Conservation (phyloP, 306 rosid genomes). For the Rosa persica region DNA sequence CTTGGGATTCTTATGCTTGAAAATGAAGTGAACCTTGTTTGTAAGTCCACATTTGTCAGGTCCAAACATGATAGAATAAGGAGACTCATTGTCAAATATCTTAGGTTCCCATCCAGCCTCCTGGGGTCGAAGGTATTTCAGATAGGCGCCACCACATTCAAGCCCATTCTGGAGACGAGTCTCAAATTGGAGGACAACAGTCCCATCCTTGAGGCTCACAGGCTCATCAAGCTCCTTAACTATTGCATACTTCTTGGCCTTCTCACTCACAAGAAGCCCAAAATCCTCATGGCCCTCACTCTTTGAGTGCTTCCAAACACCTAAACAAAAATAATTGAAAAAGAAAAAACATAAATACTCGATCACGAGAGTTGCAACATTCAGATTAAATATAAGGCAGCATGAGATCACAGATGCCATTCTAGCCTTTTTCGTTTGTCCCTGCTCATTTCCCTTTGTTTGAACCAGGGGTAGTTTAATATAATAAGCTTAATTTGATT, state of each 20-base stretch:
- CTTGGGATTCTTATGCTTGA: slow-evolving; percentile 93
- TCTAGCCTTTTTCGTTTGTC: too few species aligned
- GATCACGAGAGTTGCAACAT: too few species aligned
- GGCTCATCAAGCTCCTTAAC: slow-evolving; percentile 69
- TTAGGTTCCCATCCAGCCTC: slow-evolving; percentile 83
- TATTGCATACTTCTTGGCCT: slow-evolving; percentile 86
- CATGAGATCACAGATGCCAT: too few species aligned
- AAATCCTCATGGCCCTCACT: slow-evolving; percentile 93
- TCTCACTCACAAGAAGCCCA: slow-evolving; percentile 90
- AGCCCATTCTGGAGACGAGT: slow-evolving; percentile 88
- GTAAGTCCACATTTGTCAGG: slow-evolving; percentile 97
- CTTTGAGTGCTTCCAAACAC: slow-evolving; percentile 86
- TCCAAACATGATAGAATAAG: slow-evolving; percentile 91
- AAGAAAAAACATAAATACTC: not conserved
- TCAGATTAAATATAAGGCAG: not conserved
- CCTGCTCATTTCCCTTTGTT: too few species aligned
- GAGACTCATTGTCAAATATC: slow-evolving; percentile 76
- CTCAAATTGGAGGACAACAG: slow-evolving; percentile 87
- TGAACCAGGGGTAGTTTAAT: too few species aligned
- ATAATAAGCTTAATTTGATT: too few species aligned
- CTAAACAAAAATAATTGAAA: slow-evolving; percentile 41
- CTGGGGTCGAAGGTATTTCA: slow-evolving; percentile 89
- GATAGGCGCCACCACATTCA: slow-evolving; percentile 98
- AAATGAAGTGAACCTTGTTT: slow-evolving; percentile 94
- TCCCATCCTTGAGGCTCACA: slow-evolving; percentile 65